Evolutionary conservation across 345 rosid genomes (phyloP).

Genomic region (Moringa oleifera): DNA sequence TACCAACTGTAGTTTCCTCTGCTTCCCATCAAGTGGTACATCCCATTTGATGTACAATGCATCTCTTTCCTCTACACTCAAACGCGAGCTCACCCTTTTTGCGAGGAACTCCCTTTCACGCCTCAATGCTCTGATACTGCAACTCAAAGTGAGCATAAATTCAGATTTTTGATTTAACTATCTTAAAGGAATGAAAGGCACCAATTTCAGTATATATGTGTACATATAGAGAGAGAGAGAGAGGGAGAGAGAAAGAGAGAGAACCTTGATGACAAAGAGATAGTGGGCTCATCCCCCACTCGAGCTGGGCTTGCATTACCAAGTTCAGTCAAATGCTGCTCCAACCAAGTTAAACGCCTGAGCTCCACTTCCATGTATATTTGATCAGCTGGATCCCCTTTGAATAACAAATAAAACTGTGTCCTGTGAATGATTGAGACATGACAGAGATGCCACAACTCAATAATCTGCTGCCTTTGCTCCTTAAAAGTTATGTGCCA

Average conservation of each 20-base stretch:
- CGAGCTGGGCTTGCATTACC: conserved; percentile 88
- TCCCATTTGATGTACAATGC: conserved; percentile 81
- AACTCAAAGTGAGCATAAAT: neutral
- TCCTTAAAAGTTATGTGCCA: conserved; percentile 83
- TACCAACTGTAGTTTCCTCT: conserved; percentile 86
- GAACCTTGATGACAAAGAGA: conserved; percentile 80
- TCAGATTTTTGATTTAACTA: neutral
- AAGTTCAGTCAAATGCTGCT: conserved; percentile 80
- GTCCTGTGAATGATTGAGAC: conserved; percentile 94
- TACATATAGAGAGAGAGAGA: neutral
- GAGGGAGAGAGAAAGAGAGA: neutral
- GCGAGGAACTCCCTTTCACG: conserved; percentile 94
- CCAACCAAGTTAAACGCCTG: conserved; percentile 92
- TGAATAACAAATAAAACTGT: conserved; percentile 88
- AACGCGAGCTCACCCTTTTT: conserved; percentile 66
- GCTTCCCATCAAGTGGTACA: conserved; percentile 93
- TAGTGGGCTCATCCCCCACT: conserved; percentile 58
- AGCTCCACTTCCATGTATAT: conserved; percentile 99
- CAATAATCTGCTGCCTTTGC: conserved; percentile 90
- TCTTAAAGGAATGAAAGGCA: neutral
- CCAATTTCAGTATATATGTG: neutral
- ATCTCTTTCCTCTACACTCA: conserved; percentile 78
- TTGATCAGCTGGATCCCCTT: conserved; percentile 94
- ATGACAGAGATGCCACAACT: conserved; percentile 82
- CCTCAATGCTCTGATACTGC: conserved; percentile 75